phyloP scores from a whole-genome alignment of 1,284 basidiomycete genomes.

The Sporisorium graminicola region DNA sequence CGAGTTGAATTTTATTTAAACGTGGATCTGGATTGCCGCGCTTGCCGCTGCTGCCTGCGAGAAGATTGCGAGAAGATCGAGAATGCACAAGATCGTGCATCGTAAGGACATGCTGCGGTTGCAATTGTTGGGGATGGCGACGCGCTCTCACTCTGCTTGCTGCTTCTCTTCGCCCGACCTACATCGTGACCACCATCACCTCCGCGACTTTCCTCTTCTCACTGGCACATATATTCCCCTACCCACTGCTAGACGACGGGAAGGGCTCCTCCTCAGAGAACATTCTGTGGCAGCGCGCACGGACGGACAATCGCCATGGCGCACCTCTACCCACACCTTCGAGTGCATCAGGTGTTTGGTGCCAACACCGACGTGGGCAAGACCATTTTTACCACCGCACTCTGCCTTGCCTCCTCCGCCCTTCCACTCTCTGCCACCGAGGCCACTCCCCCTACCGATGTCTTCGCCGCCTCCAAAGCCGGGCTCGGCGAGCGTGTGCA shows the following conservation, averaged over 20 bases:
- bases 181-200: neutral
- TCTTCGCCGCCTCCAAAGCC: constrained; percentile 24
- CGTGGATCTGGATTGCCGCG: constrained; percentile 1
- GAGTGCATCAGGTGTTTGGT: constrained; percentile 66
- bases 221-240: neutral
- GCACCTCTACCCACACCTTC: constrained; percentile 54
- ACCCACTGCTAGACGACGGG: neutral
- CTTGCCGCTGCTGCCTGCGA: neutral
- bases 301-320: constrained; percentile 26
- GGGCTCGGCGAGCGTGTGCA: constrained; percentile 51
- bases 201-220: neutral
- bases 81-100: no score
- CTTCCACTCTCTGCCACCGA: constrained; percentile 24
- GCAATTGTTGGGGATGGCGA: neutral
- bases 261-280: neutral
- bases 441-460: constrained; percentile 15
- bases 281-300: neutral
- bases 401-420: constrained; percentile 60
- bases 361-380: constrained; percentile 70
- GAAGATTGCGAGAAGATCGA: constrained; percentile 1
- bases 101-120: neutral
- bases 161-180: no score
- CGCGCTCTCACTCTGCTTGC: no score
- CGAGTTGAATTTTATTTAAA: constrained; percentile 3
- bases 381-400: constrained; percentile 68